These are phyloP conservation scores for Solanum peruvianum DNA, from an alignment of 257 asterid genomes.

Conservation along the genomic window DNA sequence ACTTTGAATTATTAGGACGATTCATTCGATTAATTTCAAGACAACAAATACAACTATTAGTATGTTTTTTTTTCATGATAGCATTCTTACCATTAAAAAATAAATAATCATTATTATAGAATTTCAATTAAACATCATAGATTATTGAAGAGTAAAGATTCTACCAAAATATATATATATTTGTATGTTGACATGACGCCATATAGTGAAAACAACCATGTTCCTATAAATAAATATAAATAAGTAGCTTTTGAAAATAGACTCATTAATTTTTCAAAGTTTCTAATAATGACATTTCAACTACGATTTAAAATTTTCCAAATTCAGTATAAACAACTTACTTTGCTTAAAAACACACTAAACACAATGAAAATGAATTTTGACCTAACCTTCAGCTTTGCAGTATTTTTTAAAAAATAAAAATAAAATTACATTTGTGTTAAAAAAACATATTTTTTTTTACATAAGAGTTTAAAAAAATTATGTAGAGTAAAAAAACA, in stretches of 20 bases:
- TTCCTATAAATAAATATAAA: background rate
- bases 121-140: no score
- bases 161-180: background rate
- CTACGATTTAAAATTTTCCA: background rate
- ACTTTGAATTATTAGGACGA: background rate
- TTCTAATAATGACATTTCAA: background rate
- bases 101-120: background rate
- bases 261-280: background rate
- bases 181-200: background rate
- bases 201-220: background rate
- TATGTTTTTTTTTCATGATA: background rate
- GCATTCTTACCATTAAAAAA: no score
- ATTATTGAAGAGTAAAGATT: background rate
- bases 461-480: background rate
- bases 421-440: background rate
- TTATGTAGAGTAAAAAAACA: background rate
- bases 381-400: background rate
- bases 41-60: background rate
- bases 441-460: background rate
- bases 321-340: background rate
- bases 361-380: background rate
- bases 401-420: background rate
- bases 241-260: background rate
- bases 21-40: background rate
- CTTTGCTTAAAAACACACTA: background rate